Conservation (phyloP, 2,329 filamentous ascomycete genomes). For the Lasiodiplodia hormozganensis region DNA sequence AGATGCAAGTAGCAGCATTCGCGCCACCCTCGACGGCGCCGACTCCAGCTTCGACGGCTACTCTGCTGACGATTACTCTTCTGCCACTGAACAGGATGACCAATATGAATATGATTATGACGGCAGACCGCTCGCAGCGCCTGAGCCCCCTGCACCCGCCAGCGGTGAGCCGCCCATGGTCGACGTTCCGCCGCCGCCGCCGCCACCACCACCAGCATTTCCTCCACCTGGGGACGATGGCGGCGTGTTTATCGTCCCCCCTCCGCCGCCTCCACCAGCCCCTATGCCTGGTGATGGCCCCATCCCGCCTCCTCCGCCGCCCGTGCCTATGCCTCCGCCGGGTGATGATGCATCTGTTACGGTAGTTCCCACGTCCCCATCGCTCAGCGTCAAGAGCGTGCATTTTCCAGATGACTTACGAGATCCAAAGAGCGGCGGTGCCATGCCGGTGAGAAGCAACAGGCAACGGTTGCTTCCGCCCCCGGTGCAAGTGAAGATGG, state of each 20-base stretch:
- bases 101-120: neutral
- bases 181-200: neutral
- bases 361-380: slow-evolving; percentile 14
- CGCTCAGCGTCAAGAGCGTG: slow-evolving; percentile 28
- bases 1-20: slow-evolving; percentile 29
- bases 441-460: neutral
- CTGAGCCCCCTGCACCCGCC: neutral
- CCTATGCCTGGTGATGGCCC: neutral
- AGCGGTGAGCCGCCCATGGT: neutral
- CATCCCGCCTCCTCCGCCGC: neutral
- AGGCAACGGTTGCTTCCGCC: neutral
- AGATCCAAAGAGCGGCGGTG: slow-evolving; percentile 9
- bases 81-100: slow-evolving; percentile 16
- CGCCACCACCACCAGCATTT: neutral
- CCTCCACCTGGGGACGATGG: neutral
- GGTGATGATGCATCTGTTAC: slow-evolving; percentile 1
- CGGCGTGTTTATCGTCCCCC: slow-evolving; percentile 6
- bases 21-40: neutral
- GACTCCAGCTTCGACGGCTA: neutral
- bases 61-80: slow-evolving; percentile 3
- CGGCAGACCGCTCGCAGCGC: neutral
- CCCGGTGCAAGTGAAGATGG: neutral
- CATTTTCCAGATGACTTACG: slow-evolving; percentile 27
- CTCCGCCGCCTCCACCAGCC: neutral
- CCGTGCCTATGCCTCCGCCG: neutral